A percentile compares a stretch with the other conserved stretches of the same genome.
phyloP scores from a whole-genome alignment of 2,329 filamentous ascomycete species.

The Pseudogymnoascus sp. region DNA sequence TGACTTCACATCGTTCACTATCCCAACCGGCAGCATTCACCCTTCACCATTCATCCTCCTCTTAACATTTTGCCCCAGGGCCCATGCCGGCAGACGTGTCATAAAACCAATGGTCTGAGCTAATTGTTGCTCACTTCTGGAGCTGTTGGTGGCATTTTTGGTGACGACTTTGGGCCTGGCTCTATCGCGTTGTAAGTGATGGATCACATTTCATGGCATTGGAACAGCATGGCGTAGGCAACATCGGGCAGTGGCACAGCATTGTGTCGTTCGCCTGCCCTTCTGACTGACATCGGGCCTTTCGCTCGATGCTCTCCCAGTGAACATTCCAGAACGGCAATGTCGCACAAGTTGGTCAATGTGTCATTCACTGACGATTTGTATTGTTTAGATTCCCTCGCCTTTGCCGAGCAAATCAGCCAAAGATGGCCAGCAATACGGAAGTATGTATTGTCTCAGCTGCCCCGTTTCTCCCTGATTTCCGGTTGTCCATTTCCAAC shows the following conservation, averaged over 20 bases:
- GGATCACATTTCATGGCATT: background rate
- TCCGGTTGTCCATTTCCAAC: background rate
- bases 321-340: slow-evolving; percentile 8
- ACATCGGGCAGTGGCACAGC: background rate
- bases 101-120: slow-evolving; percentile 7
- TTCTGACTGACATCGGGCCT: slow-evolving; percentile 1
- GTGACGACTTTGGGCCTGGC: background rate
- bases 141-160: background rate
- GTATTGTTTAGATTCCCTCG: slow-evolving; percentile 3
- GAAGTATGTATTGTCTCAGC: slow-evolving; percentile 7
- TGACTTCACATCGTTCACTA: slow-evolving; percentile 4
- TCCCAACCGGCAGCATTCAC: background rate
- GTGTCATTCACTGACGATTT: slow-evolving; percentile 7
- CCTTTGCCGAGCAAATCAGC: background rate
- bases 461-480: background rate
- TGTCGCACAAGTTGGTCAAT: background rate
- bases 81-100: background rate
- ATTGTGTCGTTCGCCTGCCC: background rate
- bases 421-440: slow-evolving; percentile 5
- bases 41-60: background rate
- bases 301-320: background rate
- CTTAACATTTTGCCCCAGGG: background rate
- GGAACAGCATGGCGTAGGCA: background rate
- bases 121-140: slow-evolving; percentile 1
- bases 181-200: background rate